Percentiles rank a stretch among this genome's conserved stretches.
Evolutionary conservation across 192 early-diverging fungal genomes (phyloP).

Genomic region (Entomortierella beljakovae): DNA sequence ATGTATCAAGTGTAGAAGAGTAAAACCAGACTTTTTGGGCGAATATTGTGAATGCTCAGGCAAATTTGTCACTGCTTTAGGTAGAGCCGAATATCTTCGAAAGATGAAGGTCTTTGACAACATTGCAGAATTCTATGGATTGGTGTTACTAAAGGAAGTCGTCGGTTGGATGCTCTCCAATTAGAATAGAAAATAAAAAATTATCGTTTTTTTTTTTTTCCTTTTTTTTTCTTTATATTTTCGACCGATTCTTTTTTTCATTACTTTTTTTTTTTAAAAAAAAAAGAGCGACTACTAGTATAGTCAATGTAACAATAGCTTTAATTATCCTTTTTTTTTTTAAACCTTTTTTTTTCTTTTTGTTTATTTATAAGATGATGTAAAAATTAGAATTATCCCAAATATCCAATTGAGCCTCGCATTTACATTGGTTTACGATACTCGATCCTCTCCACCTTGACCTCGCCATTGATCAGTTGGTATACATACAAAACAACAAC

Average conservation of each 20-base stretch:
- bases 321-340: no score
- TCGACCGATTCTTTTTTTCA: no score
- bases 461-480: constrained; percentile 90
- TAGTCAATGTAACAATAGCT: no score
- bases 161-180: constrained; percentile 61
- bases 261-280: no score
- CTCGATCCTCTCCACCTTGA: constrained; percentile 94
- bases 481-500: constrained; percentile 92
- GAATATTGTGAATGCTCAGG: constrained; percentile 84
- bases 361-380: no score
- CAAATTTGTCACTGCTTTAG: constrained; percentile 61
- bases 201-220: constrained; percentile 1
- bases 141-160: constrained; percentile 67
- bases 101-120: constrained; percentile 73
- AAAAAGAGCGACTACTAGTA: no score
- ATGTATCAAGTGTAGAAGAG: constrained; percentile 83
- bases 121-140: constrained; percentile 68
- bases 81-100: constrained; percentile 63
- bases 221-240: no score
- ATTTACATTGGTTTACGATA: constrained; percentile 72
- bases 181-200: not conserved
- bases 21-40: constrained; percentile 84
- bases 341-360: no score
- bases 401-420: no score
- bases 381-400: no score